Percentiles rank a stretch among this genome's conserved stretches.
Evolutionary conservation across 2,329 filamentous ascomycete species (phyloP).

Genomic region (Fusarium sp.): DNA sequence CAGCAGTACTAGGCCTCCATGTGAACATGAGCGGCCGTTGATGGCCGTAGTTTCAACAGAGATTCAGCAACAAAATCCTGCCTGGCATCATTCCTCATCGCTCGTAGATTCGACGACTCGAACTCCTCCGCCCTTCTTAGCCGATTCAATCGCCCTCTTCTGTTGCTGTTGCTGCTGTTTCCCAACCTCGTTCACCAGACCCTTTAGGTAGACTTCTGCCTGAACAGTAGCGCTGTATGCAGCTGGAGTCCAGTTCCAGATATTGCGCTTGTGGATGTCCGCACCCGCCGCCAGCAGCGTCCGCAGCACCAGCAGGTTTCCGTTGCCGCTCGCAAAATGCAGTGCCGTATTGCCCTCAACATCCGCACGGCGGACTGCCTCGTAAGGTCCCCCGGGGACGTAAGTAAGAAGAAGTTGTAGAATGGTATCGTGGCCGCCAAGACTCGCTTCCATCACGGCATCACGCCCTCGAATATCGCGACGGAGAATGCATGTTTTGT

Average conservation of each 20-base stretch:
- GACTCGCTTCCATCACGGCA: constrained; percentile 77
- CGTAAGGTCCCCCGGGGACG: constrained; percentile 67
- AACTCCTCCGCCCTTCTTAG: constrained; percentile 60
- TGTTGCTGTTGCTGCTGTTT: constrained; percentile 63
- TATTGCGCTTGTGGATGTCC: constrained; percentile 79
- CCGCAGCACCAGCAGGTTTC: constrained; percentile 82
- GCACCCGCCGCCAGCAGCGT: constrained; percentile 85
- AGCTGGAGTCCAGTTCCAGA: constrained; percentile 86
- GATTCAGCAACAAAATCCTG: neutral
- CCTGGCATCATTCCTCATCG: constrained; percentile 50
- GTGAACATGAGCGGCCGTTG: neutral
- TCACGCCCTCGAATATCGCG: constrained; percentile 79
- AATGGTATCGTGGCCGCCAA: constrained; percentile 73
- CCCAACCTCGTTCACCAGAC: constrained; percentile 80
- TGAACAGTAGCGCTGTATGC: constrained; percentile 86
- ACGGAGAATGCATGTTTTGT: constrained; percentile 74
- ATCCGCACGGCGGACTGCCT: constrained; percentile 73
- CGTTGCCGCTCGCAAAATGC: constrained; percentile 88
- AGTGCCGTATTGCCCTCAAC: constrained; percentile 86
- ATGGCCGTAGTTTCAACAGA: neutral
- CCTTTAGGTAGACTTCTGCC: constrained; percentile 88
- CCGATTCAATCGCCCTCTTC: constrained; percentile 56
- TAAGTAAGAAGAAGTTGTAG: constrained; percentile 77
- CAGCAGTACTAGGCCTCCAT: neutral
- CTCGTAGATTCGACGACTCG: constrained; percentile 61